Conservation (phyloP, 352 stramenopile species). For the Globisporangium nagaii region DNA sequence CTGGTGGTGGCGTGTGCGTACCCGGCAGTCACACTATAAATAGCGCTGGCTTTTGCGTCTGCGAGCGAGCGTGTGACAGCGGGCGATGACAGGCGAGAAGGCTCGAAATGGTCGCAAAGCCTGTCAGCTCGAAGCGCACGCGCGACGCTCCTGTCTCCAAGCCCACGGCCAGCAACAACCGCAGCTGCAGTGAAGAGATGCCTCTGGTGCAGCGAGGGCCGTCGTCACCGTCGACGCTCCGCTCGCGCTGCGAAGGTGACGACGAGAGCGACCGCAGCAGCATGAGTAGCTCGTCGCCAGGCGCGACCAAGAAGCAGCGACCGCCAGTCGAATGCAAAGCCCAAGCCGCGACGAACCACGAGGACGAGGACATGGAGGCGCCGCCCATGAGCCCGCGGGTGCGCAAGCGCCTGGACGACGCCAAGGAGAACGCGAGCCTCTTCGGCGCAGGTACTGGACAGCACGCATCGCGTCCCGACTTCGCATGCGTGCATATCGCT, state of each 20-base stretch:
- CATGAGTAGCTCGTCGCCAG: no score
- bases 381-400: slow-evolving; percentile 47
- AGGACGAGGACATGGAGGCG: slow-evolving; percentile 14
- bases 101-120: slow-evolving; percentile 4
- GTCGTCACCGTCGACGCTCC: slow-evolving; percentile 1
- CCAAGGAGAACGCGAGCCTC: slow-evolving; percentile 71
- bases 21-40: no score
- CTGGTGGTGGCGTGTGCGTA: not conserved
- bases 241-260: slow-evolving; percentile 19
- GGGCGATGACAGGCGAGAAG: no score
- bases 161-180: not conserved
- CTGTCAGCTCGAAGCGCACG: slow-evolving; percentile 4
- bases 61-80: no score
- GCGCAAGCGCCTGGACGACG: slow-evolving; percentile 61
- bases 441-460: slow-evolving; percentile 49
- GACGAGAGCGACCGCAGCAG: not conserved
- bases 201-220: slow-evolving; percentile 4
- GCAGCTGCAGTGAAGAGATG: not conserved
- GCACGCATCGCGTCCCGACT: not conserved
- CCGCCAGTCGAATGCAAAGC: not conserved
- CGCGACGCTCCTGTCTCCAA: not conserved
- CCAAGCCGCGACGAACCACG: not conserved
- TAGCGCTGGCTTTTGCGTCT: no score
- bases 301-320: not conserved
- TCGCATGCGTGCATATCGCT: not conserved